Conservation (phyloP, 305 asterid genomes). For the Lippia alba region DNA sequence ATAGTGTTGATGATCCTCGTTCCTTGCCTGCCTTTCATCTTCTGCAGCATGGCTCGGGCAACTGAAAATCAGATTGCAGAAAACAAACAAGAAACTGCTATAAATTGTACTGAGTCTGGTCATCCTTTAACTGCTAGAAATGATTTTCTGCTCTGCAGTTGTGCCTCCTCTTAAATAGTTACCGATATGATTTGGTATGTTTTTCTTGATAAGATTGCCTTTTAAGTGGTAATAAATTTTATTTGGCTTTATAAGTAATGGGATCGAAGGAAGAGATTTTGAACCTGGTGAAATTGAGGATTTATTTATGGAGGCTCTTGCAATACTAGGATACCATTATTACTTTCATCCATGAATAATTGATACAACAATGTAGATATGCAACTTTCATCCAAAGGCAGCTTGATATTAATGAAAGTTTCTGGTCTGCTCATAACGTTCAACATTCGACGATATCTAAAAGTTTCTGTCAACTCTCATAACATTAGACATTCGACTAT, state of each 20-base stretch:
- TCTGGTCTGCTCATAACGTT: not conserved
- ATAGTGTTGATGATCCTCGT: not conserved
- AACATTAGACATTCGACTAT: too few relatives aligned
- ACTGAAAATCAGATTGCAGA: conserved; percentile 29
- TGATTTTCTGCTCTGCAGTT: conserved; percentile 23
- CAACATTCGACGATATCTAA: too few relatives aligned
- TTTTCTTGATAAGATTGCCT: not conserved
- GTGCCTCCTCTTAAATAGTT: conserved; percentile 17
- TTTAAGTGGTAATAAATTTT: conserved; percentile 24
- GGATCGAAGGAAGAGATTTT: not conserved
- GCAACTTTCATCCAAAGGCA: not conserved
- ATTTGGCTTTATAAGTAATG: conserved; percentile 10
- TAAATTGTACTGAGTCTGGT: not conserved
- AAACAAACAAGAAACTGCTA: conserved; percentile 20
- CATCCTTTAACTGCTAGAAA: conserved; percentile 22
- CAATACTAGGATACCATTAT: not conserved
- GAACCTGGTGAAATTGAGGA: not conserved
- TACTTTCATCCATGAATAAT: conserved; percentile 7
- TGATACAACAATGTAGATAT: not conserved
- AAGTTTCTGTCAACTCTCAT: too few relatives aligned
- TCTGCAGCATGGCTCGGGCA: conserved; percentile 26
- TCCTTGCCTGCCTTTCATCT: conserved; percentile 36
- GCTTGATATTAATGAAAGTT: not conserved
- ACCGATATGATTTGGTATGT: conserved; percentile 16
- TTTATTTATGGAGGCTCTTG: not conserved